Percentiles rank a stretch among this genome's conserved stretches.
Conservation (phyloP, 1,284 basidiomycete species). For the Puccinia polysora region DNA sequence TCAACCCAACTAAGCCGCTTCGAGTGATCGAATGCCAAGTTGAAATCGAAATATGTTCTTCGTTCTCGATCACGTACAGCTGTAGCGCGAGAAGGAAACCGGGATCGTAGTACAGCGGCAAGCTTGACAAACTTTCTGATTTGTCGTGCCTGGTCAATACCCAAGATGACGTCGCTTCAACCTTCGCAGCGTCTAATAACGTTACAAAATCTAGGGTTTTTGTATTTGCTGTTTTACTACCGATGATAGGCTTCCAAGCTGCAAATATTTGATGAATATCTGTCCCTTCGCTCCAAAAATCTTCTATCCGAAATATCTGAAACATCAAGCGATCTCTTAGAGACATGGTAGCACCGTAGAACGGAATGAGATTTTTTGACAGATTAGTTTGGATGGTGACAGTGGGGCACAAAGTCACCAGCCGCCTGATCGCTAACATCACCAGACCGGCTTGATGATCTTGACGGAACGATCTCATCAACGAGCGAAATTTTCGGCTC, state of each 20-base stretch:
- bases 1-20: slow-evolving; percentile 70
- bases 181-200: slow-evolving; percentile 39
- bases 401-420: slow-evolving; percentile 17
- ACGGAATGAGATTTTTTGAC: slow-evolving; percentile 31
- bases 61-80: slow-evolving; percentile 62
- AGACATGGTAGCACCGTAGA: slow-evolving; percentile 36
- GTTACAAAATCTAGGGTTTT: slow-evolving; percentile 43
- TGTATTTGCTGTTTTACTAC: not conserved
- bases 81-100: slow-evolving; percentile 67
- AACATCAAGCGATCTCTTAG: slow-evolving; percentile 30
- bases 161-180: slow-evolving; percentile 38
- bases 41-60: slow-evolving; percentile 60
- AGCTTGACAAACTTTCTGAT: slow-evolving; percentile 9
- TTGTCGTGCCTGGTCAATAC: slow-evolving; percentile 1
- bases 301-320: slow-evolving; percentile 36
- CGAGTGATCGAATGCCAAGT: slow-evolving; percentile 80
- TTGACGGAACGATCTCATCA: slow-evolving; percentile 27
- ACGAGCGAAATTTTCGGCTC: slow-evolving; percentile 28
- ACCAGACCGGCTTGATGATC: slow-evolving; percentile 10
- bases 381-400: slow-evolving; percentile 27
- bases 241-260: slow-evolving; percentile 31
- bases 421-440: slow-evolving; percentile 16
- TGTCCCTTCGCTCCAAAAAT: slow-evolving; percentile 27
- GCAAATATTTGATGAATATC: slow-evolving; percentile 15
- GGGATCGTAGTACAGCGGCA: slow-evolving; percentile 65